A percentile compares a stretch with the other conserved stretches of the same genome.
These are phyloP conservation scores for Zelopaecilomyces penicillatus DNA, from an alignment of 2,329 filamentous ascomycete genomes.

Conservation along the genomic window DNA sequence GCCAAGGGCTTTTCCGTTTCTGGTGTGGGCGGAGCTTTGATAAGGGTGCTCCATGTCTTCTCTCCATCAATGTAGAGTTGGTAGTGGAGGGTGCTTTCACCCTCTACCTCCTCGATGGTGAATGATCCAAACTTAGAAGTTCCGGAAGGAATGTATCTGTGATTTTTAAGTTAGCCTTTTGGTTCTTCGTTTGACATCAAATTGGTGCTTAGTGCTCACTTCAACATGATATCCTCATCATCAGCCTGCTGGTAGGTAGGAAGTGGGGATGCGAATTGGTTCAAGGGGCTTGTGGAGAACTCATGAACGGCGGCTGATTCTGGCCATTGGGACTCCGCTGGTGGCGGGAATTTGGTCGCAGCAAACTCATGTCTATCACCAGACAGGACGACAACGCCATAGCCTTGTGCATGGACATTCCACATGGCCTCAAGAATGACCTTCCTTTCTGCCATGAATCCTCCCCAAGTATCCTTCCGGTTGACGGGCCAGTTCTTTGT, in stretches of 20 bases:
- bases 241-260: conserved; percentile 77
- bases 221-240: conserved; percentile 72
- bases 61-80: conserved; percentile 73
- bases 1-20: conserved; percentile 21
- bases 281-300: conserved; percentile 84
- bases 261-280: conserved; percentile 86
- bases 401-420: conserved; percentile 66
- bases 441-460: conserved; percentile 73
- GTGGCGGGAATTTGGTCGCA: conserved; percentile 70
- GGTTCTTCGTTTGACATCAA: too few species aligned
- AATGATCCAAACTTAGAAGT: conserved; percentile 74
- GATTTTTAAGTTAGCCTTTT: conserved; percentile 3
- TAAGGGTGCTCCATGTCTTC: conserved; percentile 63
- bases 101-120: conserved; percentile 62
- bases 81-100: conserved; percentile 67
- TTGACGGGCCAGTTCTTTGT: conserved; percentile 97
- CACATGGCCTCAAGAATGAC: conserved; percentile 85
- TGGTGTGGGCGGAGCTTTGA: conserved; percentile 34
- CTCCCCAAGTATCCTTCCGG: conserved; percentile 85
- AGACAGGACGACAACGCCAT: conserved; percentile 75
- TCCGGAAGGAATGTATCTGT: conserved; percentile 69
- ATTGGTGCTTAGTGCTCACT: conserved; percentile 46
- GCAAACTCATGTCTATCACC: conserved; percentile 97
- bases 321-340: conserved; percentile 51
- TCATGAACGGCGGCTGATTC: conserved; percentile 66